Evolutionary conservation across 495 filamentous ascomycete genomes (phyloP).

Genomic region (Oleoguttula mirabilis): DNA sequence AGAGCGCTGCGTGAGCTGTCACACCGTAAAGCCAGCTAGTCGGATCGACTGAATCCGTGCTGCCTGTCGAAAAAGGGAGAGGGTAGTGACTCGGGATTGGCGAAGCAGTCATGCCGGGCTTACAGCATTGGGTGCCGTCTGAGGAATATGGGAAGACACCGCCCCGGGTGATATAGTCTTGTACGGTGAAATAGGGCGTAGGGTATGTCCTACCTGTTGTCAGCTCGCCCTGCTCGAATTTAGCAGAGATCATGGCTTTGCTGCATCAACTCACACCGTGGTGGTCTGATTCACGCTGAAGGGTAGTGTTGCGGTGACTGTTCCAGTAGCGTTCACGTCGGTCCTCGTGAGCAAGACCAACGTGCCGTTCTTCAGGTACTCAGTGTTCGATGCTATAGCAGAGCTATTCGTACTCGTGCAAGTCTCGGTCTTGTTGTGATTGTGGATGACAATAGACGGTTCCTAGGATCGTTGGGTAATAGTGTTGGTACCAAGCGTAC

Average conservation of each 20-base stretch:
- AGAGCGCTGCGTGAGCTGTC: neutral
- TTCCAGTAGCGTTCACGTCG: neutral
- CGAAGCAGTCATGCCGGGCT: neutral
- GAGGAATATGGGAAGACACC: neutral
- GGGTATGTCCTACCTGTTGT: too few relatives aligned
- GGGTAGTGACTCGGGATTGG: conserved; percentile 1
- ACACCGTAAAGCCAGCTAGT: neutral
- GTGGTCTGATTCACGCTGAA: neutral
- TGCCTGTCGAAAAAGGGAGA: neutral
- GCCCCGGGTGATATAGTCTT: neutral
- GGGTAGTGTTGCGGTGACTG: neutral
- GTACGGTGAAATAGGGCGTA: conserved; percentile 1
- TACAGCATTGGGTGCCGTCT: neutral
- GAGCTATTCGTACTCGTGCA: conserved; percentile 1
- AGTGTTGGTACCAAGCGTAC: neutral
- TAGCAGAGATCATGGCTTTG: too few relatives aligned
- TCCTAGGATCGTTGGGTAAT: neutral
- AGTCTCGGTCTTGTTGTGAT: neutral
- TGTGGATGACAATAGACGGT: conserved; percentile 1
- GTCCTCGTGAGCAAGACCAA: neutral
- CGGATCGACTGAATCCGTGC: neutral
- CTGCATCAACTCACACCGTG: too few relatives aligned
- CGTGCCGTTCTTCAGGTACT: neutral
- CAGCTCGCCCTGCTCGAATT: too few relatives aligned
- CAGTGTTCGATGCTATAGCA: neutral